These are phyloP conservation scores for Heterobasidion irregulare DNA, from an alignment of 1,284 basidiomycete genomes.

Conservation along the genomic window DNA sequence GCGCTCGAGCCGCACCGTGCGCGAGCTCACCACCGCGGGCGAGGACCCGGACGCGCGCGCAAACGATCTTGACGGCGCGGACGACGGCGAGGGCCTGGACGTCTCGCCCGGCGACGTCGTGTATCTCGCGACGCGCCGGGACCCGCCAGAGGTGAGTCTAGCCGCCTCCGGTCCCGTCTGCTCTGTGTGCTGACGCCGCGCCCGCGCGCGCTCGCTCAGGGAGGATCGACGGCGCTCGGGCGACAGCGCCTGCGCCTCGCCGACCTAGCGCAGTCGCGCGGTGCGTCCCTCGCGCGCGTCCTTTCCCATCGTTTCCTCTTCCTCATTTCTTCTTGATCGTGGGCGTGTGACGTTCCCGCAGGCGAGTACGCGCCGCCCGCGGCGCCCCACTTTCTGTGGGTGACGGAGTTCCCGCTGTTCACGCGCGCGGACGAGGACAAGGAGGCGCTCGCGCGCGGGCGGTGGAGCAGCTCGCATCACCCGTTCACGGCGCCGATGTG, in stretches of 20 bases:
- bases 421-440: conserved; percentile 86
- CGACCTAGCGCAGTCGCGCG: conserved; percentile 50
- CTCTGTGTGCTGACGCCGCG: conserved; percentile 6
- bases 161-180: conserved; percentile 4
- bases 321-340: neutral
- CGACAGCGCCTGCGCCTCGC: conserved; percentile 64
- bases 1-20: conserved; percentile 20
- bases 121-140: conserved; percentile 38
- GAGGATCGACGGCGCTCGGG: conserved; percentile 80
- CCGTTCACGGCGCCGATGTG: conserved; percentile 96
- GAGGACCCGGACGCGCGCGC: neutral
- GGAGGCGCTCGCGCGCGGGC: conserved; percentile 72
- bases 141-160: conserved; percentile 34
- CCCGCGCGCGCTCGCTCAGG: conserved; percentile 34
- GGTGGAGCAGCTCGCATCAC: conserved; percentile 90
- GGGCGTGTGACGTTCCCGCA: neutral
- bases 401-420: conserved; percentile 94
- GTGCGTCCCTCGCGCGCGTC: conserved; percentile 29
- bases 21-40: neutral
- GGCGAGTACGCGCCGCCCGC: conserved; percentile 28
- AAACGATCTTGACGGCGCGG: too few species aligned
- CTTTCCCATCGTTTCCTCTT: neutral
- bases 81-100: too few species aligned
- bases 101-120: conserved; percentile 21
- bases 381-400: conserved; percentile 84